Evolutionary conservation across 192 early-diverging fungal species (phyloP).

Genomic region (Pilobolus umbonatus): DNA sequence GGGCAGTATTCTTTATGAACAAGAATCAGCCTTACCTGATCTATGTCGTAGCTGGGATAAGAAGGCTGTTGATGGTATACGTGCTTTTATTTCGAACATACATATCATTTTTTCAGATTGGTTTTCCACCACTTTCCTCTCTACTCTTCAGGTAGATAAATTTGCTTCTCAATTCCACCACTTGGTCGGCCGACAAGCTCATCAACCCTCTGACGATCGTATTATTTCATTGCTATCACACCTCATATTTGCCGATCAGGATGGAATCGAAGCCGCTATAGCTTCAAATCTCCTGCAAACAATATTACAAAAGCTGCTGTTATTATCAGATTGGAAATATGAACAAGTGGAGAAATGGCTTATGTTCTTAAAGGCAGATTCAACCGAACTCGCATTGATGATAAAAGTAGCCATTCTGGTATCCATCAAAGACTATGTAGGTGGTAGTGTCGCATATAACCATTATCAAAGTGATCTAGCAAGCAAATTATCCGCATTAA

Average conservation of each 20-base stretch:
- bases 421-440: slow-evolving; percentile 19
- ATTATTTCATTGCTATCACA: not conserved
- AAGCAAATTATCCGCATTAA: slow-evolving; percentile 15
- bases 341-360: slow-evolving; percentile 2
- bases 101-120: slow-evolving; percentile 2
- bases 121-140: not conserved
- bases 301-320: not conserved
- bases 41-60: slow-evolving; percentile 20
- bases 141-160: not conserved
- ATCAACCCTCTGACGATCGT: not conserved
- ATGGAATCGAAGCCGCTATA: not conserved
- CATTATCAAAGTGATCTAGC: slow-evolving; percentile 28
- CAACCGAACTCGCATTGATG: not conserved
- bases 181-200: not conserved
- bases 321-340: not conserved
- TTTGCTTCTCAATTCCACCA: slow-evolving; percentile 2
- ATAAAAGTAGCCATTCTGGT: slow-evolving; percentile 21
- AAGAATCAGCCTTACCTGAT: slow-evolving; percentile 25
- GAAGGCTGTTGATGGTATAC: slow-evolving; percentile 4
- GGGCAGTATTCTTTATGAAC: slow-evolving; percentile 30
- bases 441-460: slow-evolving; percentile 8
- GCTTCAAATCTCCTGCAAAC: slow-evolving; percentile 3
- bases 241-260: not conserved
- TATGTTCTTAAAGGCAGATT: not conserved
- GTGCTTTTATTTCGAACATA: slow-evolving; percentile 11